phyloP scores from a whole-genome alignment of 805 yeast species.

The Wickerhamiella qilinensis region DNA sequence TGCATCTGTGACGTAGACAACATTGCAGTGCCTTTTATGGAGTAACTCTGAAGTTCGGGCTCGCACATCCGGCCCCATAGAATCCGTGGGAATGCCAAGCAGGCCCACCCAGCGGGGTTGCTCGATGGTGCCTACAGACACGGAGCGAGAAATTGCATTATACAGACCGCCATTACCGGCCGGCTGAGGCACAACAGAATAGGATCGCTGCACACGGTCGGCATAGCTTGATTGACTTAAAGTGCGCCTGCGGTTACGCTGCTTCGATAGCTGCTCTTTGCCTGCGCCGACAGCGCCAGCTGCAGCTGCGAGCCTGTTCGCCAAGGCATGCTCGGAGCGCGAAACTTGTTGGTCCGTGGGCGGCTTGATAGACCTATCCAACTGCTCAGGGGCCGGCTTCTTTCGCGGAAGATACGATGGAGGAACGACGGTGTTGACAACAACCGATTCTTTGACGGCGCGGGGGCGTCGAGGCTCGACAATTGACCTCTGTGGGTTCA shows the following conservation, averaged over 20 bases:
- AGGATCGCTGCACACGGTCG: neutral
- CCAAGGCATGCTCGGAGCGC: neutral
- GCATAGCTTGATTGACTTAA: neutral
- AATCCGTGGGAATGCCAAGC: conserved; percentile 79
- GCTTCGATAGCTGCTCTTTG: neutral
- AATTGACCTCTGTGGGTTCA: conserved; percentile 6
- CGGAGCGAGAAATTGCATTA: conserved; percentile 61
- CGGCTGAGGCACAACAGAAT: conserved; percentile 21
- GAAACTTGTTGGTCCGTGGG: neutral
- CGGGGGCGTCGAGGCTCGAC: conserved; percentile 10
- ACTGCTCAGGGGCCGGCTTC: neutral
- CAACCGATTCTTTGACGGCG: neutral
- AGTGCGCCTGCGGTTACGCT: neutral
- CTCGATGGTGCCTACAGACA: conserved; percentile 20
- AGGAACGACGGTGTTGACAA: neutral
- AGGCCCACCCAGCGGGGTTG: conserved; percentile 73
- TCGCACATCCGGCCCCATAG: conserved; percentile 22
- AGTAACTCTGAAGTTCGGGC: conserved; percentile 33
- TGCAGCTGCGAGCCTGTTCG: neutral
- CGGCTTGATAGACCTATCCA: neutral
- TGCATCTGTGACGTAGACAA: conserved; percentile 60
- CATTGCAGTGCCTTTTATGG: conserved; percentile 29
- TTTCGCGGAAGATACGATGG: neutral
- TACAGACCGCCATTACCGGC: conserved; percentile 80
- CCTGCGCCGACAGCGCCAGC: neutral